Conservation (phyloP, 2,329 filamentous ascomycete genomes). For the Epichloe gansuensis region DNA sequence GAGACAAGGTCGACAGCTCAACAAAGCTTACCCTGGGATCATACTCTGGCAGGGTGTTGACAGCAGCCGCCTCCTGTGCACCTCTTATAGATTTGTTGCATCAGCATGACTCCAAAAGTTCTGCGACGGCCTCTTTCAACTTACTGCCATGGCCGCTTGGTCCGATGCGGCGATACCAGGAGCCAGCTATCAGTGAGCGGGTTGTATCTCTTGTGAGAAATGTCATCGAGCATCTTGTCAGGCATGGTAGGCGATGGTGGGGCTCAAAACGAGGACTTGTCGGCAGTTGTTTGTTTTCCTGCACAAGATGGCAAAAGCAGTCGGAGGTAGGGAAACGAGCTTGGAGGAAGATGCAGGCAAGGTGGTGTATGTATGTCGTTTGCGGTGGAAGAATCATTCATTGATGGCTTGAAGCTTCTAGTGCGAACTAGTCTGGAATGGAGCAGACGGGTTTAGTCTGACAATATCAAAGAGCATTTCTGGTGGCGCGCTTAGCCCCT, state of each 20-base stretch:
- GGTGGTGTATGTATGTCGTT: too few relatives aligned
- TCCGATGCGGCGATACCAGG: slow-evolving; percentile 88
- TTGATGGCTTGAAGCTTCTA: background rate
- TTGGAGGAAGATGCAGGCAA: too few relatives aligned
- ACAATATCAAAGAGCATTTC: background rate
- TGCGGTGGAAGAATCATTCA: too few relatives aligned
- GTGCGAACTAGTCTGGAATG: background rate
- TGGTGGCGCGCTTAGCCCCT: slow-evolving; percentile 1
- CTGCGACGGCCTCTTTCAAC: slow-evolving; percentile 19
- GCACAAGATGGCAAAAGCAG: background rate
- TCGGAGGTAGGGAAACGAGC: background rate
- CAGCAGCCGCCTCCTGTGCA: slow-evolving; percentile 60
- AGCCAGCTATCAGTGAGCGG: slow-evolving; percentile 82
- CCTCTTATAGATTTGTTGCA: slow-evolving; percentile 40
- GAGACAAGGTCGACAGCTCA: background rate
- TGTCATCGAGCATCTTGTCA: slow-evolving; percentile 76
- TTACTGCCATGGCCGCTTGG: slow-evolving; percentile 96
- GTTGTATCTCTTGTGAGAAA: slow-evolving; percentile 91
- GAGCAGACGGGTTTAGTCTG: background rate
- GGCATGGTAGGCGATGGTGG: slow-evolving; percentile 38
- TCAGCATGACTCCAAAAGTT: background rate
- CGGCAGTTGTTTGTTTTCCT: background rate
- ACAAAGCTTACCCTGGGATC: slow-evolving; percentile 50
- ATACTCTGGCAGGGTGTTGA: slow-evolving; percentile 60
- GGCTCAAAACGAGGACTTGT: background rate